phyloP scores from a whole-genome alignment of 2,329 filamentous ascomycete species.

The Aspergillus ochraceus region DNA sequence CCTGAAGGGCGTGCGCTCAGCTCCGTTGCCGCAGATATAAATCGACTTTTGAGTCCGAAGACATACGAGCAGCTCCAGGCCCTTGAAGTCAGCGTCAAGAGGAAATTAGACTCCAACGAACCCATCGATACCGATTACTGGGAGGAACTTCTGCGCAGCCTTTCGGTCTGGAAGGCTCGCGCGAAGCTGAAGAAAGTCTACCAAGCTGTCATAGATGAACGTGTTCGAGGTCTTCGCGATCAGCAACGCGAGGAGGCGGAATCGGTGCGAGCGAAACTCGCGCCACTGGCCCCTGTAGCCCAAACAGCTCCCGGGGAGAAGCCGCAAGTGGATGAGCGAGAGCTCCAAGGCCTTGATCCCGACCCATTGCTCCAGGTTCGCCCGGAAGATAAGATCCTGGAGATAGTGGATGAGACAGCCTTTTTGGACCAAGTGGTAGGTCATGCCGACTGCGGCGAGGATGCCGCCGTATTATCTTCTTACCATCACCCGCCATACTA shows the following conservation, averaged over 20 bases:
- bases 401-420: conserved; percentile 57
- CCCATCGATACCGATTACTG: conserved; percentile 96
- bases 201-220: conserved; percentile 69
- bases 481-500: conserved; percentile 9
- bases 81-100: conserved; percentile 81
- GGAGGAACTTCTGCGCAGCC: conserved; percentile 83
- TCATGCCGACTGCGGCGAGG: conserved; percentile 11
- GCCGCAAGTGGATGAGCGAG: conserved; percentile 25
- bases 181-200: conserved; percentile 78
- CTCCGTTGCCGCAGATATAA: conserved; percentile 83
- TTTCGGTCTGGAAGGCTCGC: conserved; percentile 89
- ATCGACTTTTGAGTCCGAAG: conserved; percentile 83
- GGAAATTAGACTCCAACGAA: conserved; percentile 84
- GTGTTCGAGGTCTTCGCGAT: conserved; percentile 65
- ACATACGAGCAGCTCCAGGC: conserved; percentile 80
- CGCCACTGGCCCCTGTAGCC: conserved; percentile 47
- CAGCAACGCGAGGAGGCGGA: conserved; percentile 69
- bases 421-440: conserved; percentile 59
- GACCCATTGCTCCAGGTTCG: conserved; percentile 65
- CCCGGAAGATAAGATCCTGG: conserved; percentile 62
- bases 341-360: conserved; percentile 58
- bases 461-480: neutral
- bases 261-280: conserved; percentile 54
- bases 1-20: conserved; percentile 73
- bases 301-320: conserved; percentile 14